phyloP scores from a whole-genome alignment of 1,139 yeast species.

The Geotrichum aggregatum region DNA sequence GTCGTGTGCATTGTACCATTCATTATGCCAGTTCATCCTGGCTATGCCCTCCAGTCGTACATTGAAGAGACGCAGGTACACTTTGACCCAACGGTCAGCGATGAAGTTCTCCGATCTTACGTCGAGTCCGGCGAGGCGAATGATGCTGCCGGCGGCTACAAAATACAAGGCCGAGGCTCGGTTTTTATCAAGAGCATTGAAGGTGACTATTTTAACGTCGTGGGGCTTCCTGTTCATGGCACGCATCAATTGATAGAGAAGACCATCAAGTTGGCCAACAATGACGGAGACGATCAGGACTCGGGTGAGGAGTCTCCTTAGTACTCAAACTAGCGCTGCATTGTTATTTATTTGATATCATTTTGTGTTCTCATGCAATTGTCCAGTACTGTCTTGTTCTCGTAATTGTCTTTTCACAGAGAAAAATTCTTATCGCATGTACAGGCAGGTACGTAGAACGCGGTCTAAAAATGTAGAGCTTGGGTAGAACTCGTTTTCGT shows the following conservation, averaged over 20 bases:
- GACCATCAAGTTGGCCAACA: slow-evolving; percentile 31
- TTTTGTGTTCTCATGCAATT: not conserved
- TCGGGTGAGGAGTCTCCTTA: slow-evolving; percentile 21
- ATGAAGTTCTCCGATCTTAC: slow-evolving; percentile 55
- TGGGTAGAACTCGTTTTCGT: not conserved
- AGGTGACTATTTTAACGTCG: slow-evolving; percentile 87
- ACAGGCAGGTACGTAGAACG: no score
- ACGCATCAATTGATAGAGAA: slow-evolving; percentile 48
- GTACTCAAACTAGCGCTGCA: not conserved
- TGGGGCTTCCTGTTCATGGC: slow-evolving; percentile 72
- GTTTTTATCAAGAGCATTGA: slow-evolving; percentile 55
- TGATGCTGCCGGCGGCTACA: slow-evolving; percentile 90
- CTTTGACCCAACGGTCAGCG: slow-evolving; percentile 49
- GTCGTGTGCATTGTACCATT: slow-evolving; percentile 51
- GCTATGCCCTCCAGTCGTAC: slow-evolving; percentile 39
- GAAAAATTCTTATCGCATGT: no score
- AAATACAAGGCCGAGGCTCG: slow-evolving; percentile 71
- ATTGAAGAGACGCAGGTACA: slow-evolving; percentile 48
- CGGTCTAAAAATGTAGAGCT: not conserved
- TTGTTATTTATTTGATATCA: not conserved
- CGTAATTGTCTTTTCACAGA: no score
- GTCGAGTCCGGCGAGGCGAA: slow-evolving; percentile 69
- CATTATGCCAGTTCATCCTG: slow-evolving; percentile 41
- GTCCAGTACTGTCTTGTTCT: no score
- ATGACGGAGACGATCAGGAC: slow-evolving; percentile 22